Percentiles rank a stretch among this genome's conserved stretches.
These are phyloP conservation scores for Ophiostoma ips DNA, from an alignment of 2,329 filamentous ascomycete genomes.

Conservation along the genomic window DNA sequence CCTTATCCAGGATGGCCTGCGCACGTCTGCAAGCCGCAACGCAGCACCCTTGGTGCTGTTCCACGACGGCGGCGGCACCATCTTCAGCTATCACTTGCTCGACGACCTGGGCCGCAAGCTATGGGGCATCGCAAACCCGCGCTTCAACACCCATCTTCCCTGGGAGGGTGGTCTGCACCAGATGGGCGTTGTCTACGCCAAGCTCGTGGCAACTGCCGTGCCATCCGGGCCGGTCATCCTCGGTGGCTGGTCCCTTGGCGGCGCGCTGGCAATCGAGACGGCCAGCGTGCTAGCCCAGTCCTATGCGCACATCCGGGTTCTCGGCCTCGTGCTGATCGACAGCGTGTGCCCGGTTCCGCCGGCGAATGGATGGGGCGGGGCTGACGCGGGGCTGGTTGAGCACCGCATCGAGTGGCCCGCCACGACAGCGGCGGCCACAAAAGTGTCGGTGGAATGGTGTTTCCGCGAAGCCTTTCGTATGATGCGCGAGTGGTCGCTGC, in stretches of 20 bases:
- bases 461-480: slow-evolving; percentile 30
- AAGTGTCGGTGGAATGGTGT: slow-evolving; percentile 21
- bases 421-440: slow-evolving; percentile 19
- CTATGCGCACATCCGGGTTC: slow-evolving; percentile 22
- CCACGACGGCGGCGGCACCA: slow-evolving; percentile 48
- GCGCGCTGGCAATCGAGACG: slow-evolving; percentile 36
- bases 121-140: slow-evolving; percentile 42
- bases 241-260: slow-evolving; percentile 44
- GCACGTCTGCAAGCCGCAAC: slow-evolving; percentile 3
- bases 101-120: slow-evolving; percentile 32
- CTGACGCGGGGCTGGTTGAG: slow-evolving; percentile 16
- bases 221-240: slow-evolving; percentile 30
- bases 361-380: slow-evolving; percentile 5
- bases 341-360: slow-evolving; percentile 24
- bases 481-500: slow-evolving; percentile 23
- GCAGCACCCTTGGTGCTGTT: slow-evolving; percentile 39
- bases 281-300: slow-evolving; percentile 26
- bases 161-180: slow-evolving; percentile 39
- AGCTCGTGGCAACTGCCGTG: slow-evolving; percentile 28
- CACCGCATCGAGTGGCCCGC: slow-evolving; percentile 17
- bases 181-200: slow-evolving; percentile 38
- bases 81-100: slow-evolving; percentile 42
- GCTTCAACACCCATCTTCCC: slow-evolving; percentile 29
- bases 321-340: slow-evolving; percentile 40
- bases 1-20: slow-evolving; percentile 13